These are phyloP conservation scores for Barbatosphaeria neglecta DNA, from an alignment of 495 filamentous ascomycete genomes.

Conservation along the genomic window DNA sequence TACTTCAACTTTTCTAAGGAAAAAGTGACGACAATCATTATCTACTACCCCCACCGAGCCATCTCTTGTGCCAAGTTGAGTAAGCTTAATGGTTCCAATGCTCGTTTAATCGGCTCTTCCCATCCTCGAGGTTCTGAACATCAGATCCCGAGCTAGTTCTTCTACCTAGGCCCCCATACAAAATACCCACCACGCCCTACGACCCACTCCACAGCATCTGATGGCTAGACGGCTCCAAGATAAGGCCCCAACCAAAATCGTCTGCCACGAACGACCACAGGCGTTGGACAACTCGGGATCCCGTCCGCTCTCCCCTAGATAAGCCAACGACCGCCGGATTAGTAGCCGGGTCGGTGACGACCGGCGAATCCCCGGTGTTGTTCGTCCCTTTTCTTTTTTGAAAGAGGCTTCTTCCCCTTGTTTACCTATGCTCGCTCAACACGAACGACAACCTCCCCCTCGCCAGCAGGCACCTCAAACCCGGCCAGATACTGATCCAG, in stretches of 20 bases:
- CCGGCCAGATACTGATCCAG: slow-evolving; percentile 24
- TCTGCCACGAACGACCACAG: not conserved
- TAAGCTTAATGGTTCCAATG: no score
- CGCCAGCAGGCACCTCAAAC: slow-evolving; percentile 22
- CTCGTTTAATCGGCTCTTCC: no score
- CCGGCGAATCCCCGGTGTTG: slow-evolving; percentile 19
- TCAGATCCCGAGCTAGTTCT: no score
- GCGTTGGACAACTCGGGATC: slow-evolving; percentile 24
- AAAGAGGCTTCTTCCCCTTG: not conserved
- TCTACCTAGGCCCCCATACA: no score
- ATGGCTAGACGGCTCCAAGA: no score
- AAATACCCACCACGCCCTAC: no score
- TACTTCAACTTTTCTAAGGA: no score
- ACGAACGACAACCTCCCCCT: slow-evolving; percentile 23
- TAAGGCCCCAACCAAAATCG: not conserved
- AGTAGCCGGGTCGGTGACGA: slow-evolving; percentile 22
- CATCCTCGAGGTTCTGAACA: no score
- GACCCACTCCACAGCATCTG: no score
- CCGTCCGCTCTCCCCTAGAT: slow-evolving; percentile 34
- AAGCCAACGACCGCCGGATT: slow-evolving; percentile 13
- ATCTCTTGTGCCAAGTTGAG: no score
- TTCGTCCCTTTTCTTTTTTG: slow-evolving; percentile 12
- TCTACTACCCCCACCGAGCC: no score
- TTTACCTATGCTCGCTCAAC: not conserved
- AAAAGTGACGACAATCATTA: no score